Conservation (phyloP, 805 yeast species). For the Candida michaelii region DNA sequence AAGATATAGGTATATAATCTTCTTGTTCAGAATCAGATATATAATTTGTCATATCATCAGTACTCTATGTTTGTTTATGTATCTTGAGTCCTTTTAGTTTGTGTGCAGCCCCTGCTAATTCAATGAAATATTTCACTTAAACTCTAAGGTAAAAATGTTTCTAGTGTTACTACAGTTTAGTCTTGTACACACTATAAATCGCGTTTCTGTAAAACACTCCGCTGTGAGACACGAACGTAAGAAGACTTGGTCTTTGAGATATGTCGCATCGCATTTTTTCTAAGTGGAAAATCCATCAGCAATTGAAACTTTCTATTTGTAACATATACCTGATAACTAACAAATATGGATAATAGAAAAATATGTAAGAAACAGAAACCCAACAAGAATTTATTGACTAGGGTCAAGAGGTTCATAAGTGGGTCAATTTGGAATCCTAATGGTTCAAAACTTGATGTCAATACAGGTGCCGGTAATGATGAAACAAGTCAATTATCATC, state of each 20-base stretch:
- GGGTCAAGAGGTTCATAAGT: constrained; percentile 4
- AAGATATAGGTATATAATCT: constrained; percentile 11
- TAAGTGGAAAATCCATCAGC: constrained; percentile 4
- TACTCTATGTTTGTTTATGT: neutral
- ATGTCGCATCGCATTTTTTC: constrained; percentile 6
- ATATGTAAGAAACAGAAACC: constrained; percentile 13
- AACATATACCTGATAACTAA: neutral
- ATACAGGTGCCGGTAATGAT: neutral
- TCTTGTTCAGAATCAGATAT: constrained; percentile 34
- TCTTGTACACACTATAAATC: neutral
- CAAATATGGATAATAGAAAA: constrained; percentile 16
- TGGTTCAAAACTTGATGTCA: neutral
- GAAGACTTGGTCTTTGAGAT: neutral
- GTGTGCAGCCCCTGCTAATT: neutral
- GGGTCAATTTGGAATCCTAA: constrained; percentile 7
- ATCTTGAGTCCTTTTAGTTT: neutral
- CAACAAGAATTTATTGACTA: constrained; percentile 5
- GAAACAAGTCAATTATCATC: too few relatives aligned
- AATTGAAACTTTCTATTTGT: neutral
- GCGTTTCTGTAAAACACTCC: neutral
- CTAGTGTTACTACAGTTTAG: too few relatives aligned
- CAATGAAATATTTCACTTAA: too few relatives aligned
- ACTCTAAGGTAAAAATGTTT: too few relatives aligned
- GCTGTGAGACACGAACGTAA: neutral
- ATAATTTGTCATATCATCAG: constrained; percentile 15